Conservation (phyloP, 306 rosid species). For the Psophocarpus tetragonolobus region DNA sequence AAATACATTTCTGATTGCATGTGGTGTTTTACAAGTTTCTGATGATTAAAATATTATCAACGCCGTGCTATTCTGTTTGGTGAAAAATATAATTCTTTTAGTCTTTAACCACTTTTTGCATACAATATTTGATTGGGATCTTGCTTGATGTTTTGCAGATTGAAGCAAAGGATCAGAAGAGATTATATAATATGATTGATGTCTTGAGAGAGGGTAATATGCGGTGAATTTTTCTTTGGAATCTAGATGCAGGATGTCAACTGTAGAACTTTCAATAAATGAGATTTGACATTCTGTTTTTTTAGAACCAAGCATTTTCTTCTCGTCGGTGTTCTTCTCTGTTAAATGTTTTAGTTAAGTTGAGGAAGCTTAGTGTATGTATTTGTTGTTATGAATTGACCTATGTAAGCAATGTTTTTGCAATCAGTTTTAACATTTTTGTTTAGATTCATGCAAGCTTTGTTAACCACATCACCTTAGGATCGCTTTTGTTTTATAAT, state of each 20-base stretch:
- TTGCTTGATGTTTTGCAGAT: slow-evolving; percentile 51
- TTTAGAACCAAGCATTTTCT: slow-evolving; percentile 6
- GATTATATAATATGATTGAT: slow-evolving; percentile 75
- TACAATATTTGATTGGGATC: slow-evolving; percentile 1
- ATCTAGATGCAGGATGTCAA: not conserved
- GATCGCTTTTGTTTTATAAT: not conserved
- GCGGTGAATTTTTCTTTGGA: slow-evolving; percentile 47
- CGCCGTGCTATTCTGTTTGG: not conserved
- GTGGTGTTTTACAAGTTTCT: not conserved
- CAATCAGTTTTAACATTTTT: not conserved
- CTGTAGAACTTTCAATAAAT: slow-evolving; percentile 1
- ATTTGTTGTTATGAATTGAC: not conserved
- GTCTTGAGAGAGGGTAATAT: slow-evolving; percentile 80
- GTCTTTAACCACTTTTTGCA: not conserved
- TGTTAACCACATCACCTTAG: not conserved
- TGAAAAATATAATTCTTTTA: not conserved
- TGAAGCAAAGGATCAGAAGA: slow-evolving; percentile 53
- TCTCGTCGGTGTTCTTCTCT: not conserved
- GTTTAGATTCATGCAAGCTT: not conserved
- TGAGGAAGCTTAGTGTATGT: slow-evolving; percentile 16
- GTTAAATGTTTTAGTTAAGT: not conserved
- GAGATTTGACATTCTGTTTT: slow-evolving; percentile 13
- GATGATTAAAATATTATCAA: not conserved
- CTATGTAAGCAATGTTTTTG: not conserved
- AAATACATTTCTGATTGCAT: not conserved